Base-by-base conservation (phyloP, 805 yeast genomes). In the Kodamaea kakaduensis region DNA sequence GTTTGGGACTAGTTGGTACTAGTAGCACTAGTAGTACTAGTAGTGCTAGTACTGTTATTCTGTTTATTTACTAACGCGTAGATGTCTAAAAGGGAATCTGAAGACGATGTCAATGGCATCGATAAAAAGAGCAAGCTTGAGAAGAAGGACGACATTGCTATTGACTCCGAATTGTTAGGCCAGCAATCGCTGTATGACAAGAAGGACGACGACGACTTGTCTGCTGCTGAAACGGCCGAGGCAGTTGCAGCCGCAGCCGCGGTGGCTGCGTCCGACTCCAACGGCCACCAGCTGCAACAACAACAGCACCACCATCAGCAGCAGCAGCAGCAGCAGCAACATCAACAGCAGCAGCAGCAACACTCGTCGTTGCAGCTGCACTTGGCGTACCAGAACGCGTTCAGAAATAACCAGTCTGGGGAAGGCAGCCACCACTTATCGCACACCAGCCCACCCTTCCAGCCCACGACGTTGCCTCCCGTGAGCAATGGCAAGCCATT, bases 401-500 rank as follows among this genome's bases (percentile, higher is more conserved):
- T 41, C 41, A 41, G 49, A 41, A 43, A 39, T 9, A 43, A 41
- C 23, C 46, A 36, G 32, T 43, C 43, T 21, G 56, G 50, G 32
- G 47, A 35, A 28, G 23, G 24, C 8, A 43, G 31, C 21, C 41
- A 38, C 25, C 45, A 36, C 17, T 45, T 26, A 46, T 37, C 49
- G 22, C 46, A 43, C 34, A 39, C 32, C 39, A 27, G 38, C 33
- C 24, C 41, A 9, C 37, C 45, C 7, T 52, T 56, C 49, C 65
- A 57, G 41, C 64, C 67, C n/a, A 61, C 67, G 17, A 56, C 63
- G 4, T 51, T 61, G 37, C 56, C 58, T 1, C 50, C 47, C 1
- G 44, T 46, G 16, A 40, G 43, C 21, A 40, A 42, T 15, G 42
- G 40, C 40, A 80, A 78, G 56, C 86, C 89, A 3, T 54, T 64